Conservation (phyloP, 1,139 yeast species). For the Pichia sp. region DNA sequence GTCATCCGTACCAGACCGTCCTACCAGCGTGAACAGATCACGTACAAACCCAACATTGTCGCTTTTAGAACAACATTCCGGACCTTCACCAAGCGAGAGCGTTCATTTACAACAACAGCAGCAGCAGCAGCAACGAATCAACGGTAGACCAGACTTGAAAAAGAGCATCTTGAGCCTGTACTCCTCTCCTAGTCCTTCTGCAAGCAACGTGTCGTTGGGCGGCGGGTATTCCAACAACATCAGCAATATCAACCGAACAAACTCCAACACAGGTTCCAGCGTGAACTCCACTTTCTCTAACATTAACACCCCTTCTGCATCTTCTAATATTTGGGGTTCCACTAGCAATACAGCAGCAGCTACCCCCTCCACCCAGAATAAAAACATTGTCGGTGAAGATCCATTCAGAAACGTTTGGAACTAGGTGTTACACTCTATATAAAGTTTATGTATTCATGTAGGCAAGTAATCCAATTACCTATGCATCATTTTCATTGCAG, state of each 20-base stretch:
- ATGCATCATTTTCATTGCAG: not conserved
- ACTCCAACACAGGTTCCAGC: constrained; percentile 12
- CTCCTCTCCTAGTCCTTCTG: constrained; percentile 52
- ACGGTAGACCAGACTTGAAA: constrained; percentile 70
- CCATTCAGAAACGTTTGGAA: constrained; percentile 66
- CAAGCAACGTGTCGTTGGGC: constrained; percentile 13
- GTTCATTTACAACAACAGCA: constrained; percentile 9
- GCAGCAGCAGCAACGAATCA: constrained; percentile 16
- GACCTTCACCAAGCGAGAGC: constrained; percentile 7
- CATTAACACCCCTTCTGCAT: constrained; percentile 1
- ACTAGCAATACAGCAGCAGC: not conserved
- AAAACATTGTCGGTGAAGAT: constrained; percentile 47
- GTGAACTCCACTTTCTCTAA: constrained; percentile 11
- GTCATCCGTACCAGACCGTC: not conserved
- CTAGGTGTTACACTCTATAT: constrained; percentile 4
- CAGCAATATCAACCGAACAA: not conserved
- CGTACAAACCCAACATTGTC: constrained; percentile 12
- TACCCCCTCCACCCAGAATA: constrained; percentile 6
- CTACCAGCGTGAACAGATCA: constrained; percentile 5
- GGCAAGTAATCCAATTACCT: not conserved
- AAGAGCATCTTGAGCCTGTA: constrained; percentile 86
- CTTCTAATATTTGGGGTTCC: constrained; percentile 7
- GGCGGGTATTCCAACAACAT: not conserved
- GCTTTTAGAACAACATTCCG: constrained; percentile 16
- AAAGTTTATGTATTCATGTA: not conserved